Evolutionary conservation across 2,329 filamentous ascomycete species (phyloP), one percentile per base, ranked within the genome.

Genomic region (Fusarium newnesense): DNA sequence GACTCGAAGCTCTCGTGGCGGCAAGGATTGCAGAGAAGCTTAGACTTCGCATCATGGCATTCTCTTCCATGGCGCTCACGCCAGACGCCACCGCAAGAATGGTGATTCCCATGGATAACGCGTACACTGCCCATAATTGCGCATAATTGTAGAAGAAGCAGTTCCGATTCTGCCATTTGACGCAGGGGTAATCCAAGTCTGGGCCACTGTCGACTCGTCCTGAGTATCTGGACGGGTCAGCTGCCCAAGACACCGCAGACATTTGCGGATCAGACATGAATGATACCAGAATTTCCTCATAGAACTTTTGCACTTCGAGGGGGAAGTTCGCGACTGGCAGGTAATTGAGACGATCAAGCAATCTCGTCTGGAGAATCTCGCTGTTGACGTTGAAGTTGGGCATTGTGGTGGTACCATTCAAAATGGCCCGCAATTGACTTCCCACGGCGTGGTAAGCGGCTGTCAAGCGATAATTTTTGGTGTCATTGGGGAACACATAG

Each of bases 11-110:
- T 36, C 76, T 70, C 7, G 76, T 70, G 13, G 76, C 76, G 6
- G 76, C 76, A 6, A 78, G 66, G 26, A 77, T 77, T 6, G 76
- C 76, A 12, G 76, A 77, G 64, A 77, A 77, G 32, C 73, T 74
- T 16, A 74, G 70, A 21, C 74, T 74, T 57, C 69, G 69, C 76
- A 78, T 75, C 37, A 71, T 49, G 15, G 76, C 71, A 37, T 77
- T 64, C 47, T 78, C 76, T 30, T 74, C 65, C 43, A 77, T 77
- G 4, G 76, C 76, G 7, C 71, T 30, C 7, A 77, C 52, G 24
- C 75, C 76, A 11, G 69, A 73, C 8, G 62, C 53, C 13, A 76
- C 70, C 0, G 69, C 75, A 10, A 72, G 63, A 21, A 75, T 49
- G 36, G 71, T 75, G 18, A 77, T 69, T 28, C 56, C 60, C 59